Evolutionary conservation across 208 protist species (phyloP), one percentile per base, ranked within the genome.

Genomic region (Novymonas esmeraldas): DNA sequence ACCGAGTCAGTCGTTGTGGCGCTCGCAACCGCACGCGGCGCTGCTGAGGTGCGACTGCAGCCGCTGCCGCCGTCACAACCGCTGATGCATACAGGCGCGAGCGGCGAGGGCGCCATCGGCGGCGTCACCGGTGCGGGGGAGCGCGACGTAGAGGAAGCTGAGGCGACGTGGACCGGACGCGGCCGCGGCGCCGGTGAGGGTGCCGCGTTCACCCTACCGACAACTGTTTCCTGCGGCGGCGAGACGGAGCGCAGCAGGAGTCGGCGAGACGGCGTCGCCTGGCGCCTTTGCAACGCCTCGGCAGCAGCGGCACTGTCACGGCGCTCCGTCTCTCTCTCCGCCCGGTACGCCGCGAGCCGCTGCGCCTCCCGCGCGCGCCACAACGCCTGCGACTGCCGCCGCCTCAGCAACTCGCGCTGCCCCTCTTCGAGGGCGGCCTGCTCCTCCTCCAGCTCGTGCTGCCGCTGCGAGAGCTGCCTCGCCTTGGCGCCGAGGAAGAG

Each of bases 401-500:
- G 64, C 20, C 49, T 63, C 39, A 65, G 52, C 26, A 52, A 48
- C 41, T 48, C 55, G 31, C 56, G 58, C 51, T 78, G 70, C 51
- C 39, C 38, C 46, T 42, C 67, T 24, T 64, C 58, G 2, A 81
- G 54, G 2, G 26, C 41, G 3, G 52, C 70, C 52, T 84, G 70
- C 50, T 76, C 70, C 51, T 48, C 50, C 56, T 81, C 81, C 62
- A 77, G 52, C 57, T 87, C 83, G 20, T 65, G 24, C 44, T 87
- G 78, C 56, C 52, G 59, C 48, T 69, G 28, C 3, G 48, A 20
- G 6, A 85, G 57, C 62, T 90, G 87, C 57, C 78, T 76, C 52
- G 48, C 41, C 18, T 67, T 75, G 24, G 81, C 83, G n/a, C 5
- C 52, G 3, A 70, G 45, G 57, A 80, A 93, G 22, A 93, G 80